Base-by-base conservation (phyloP, 345 rosid species). In the Chamaenerion angustifolium region DNA sequence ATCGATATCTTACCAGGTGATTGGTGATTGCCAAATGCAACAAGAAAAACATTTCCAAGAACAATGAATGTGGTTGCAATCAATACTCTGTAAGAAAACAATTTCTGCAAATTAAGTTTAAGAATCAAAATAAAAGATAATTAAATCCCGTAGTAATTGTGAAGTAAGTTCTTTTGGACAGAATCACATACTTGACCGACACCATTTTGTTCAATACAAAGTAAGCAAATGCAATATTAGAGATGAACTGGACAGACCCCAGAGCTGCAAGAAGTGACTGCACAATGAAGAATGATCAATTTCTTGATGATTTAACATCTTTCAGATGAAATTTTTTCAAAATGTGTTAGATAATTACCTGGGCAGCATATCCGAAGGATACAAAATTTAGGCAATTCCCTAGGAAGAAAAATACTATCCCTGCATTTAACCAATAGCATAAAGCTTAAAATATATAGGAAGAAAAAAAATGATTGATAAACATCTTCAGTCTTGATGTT, bases 351-450 rank as follows among this genome's bases (percentile, higher is more conserved):
- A 43, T 49, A 56, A 16, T 53, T 52, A 92, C 98, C 98, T 92
- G 98, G 56, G 98, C 98, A 78, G 98, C 98, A 86, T 90, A 90
- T 69, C 89, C 98, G 56, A 92, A 92, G 6, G 98, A 92, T 73
- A 92, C 77, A 71, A 92, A 92, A 71, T 92, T 92, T 61, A 92
- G 81, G 72, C 89, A 86, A 72, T 92, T 92, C 65, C 98, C 98
- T 49, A 92, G 60, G 62, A 92, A 52, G 76, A 92, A 92, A 72
- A 92, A 60, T 25, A 86, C 58, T 57, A 92, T 68, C 64, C 96
- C 98, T 92, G 76, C 76, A 80, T 44, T 37, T 17, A 40, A 10
- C 17, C 62, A 51, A 55, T 42, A 21, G 25, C 16, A 1, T 54
- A 16, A 17, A 17, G 6, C 50, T 16, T 11, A 54, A 16, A 15